phyloP scores from a whole-genome alignment of 768 basidiomycete genomes.

The Paxillus involutus region DNA sequence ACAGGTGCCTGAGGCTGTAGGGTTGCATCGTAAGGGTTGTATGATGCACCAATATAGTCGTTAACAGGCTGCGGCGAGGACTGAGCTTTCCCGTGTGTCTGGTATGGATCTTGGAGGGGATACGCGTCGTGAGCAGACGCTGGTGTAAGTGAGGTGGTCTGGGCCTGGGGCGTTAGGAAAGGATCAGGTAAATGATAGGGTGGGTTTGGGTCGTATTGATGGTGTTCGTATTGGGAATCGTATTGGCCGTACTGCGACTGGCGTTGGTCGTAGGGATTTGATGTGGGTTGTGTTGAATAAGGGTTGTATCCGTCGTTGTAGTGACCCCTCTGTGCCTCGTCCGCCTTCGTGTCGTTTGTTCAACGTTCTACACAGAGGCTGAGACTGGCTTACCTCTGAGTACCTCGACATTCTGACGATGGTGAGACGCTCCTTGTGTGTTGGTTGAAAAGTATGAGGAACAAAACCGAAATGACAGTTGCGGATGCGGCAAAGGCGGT shows the following conservation, averaged over 20 bases:
- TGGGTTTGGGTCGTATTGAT: conserved; percentile 31
- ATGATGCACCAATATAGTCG: conserved; percentile 15
- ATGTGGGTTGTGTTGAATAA: conserved; percentile 37
- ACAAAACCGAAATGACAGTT: background rate
- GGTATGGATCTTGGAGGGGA: conserved; percentile 24
- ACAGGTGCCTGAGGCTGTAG: conserved; percentile 16
- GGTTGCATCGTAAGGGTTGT: conserved; percentile 20
- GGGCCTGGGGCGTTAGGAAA: conserved; percentile 31
- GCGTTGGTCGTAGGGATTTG: conserved; percentile 42
- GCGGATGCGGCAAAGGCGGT: background rate
- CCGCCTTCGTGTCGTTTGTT: conserved; percentile 41
- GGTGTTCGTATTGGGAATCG: conserved; percentile 35
- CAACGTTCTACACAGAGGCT: background rate
- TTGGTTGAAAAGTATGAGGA: background rate
- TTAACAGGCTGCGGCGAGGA: conserved; percentile 20
- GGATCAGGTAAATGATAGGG: conserved; percentile 41
- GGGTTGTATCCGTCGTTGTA: conserved; percentile 70
- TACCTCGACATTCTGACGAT: conserved; percentile 38
- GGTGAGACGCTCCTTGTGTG: background rate
- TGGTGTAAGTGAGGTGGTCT: conserved; percentile 12
- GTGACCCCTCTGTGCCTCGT: conserved; percentile 60
- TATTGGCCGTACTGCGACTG: conserved; percentile 32
- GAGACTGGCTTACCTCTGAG: conserved; percentile 33
- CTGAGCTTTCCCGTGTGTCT: conserved; percentile 18
- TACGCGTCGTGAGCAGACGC: conserved; percentile 17